These are phyloP conservation scores for Neurospora sp. DNA, from an alignment of 495 filamentous ascomycete species.

Conservation along the genomic window DNA sequence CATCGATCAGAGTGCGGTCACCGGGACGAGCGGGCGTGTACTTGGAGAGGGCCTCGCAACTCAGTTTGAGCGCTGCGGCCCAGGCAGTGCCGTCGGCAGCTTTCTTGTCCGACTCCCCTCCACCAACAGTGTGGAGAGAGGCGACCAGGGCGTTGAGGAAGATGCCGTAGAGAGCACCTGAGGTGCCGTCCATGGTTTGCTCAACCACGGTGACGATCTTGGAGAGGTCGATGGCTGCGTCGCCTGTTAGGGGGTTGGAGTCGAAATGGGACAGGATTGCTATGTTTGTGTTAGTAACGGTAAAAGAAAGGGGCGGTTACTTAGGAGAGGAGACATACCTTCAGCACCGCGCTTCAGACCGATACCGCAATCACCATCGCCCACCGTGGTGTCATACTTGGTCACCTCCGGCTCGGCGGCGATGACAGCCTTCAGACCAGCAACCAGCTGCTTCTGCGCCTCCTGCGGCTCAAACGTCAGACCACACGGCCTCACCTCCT, in stretches of 20 bases:
- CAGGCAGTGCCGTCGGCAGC: conserved; percentile 41
- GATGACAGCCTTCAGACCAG: conserved; percentile 64
- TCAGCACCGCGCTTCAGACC: conserved; percentile 86
- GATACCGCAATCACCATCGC: conserved; percentile 92
- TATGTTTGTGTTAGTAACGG: conserved; percentile 15
- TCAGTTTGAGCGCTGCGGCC: conserved; percentile 62
- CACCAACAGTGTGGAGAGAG: conserved; percentile 44
- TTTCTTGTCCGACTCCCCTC: conserved; percentile 20
- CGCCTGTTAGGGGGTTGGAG: conserved; percentile 46
- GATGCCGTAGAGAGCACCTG: conserved; percentile 89
- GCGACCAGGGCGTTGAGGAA: conserved; percentile 86
- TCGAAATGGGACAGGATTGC: conserved; percentile 61
- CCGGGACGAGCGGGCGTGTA: conserved; percentile 89
- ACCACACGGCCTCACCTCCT: conserved; percentile 53
- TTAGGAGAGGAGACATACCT: conserved; percentile 38
- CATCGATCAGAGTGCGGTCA: conserved; percentile 86
- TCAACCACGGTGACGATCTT: conserved; percentile 80
- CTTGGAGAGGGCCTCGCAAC: conserved; percentile 57
- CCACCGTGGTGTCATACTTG: conserved; percentile 81
- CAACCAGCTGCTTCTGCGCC: conserved; percentile 50
- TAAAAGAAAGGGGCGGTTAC: not conserved
- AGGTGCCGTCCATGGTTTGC: conserved; percentile 88
- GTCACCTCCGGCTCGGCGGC: conserved; percentile 76
- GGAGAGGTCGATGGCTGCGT: conserved; percentile 61
- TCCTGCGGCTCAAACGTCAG: conserved; percentile 43